Evolutionary conservation across 352 stramenopile genomes (phyloP).

Genomic region (Elongisporangium senticosum): DNA sequence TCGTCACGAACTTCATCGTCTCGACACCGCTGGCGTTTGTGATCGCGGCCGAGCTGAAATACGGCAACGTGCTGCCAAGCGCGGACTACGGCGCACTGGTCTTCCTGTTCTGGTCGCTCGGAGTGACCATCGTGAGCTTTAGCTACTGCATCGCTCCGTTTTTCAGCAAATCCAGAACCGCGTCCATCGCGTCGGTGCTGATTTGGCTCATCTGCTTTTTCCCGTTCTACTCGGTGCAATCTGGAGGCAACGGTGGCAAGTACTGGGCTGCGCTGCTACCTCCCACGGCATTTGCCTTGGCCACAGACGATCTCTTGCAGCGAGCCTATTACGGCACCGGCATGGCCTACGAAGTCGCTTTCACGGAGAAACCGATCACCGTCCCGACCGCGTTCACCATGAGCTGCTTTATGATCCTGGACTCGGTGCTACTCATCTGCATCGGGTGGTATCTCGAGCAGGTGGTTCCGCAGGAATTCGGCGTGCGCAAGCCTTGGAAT

Average conservation of each 20-base stretch:
- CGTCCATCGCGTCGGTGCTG: constrained; percentile 55
- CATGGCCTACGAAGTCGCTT: constrained; percentile 51
- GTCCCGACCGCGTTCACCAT: constrained; percentile 44
- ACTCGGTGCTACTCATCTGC: constrained; percentile 74
- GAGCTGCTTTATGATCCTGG: constrained; percentile 62
- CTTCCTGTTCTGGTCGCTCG: constrained; percentile 60
- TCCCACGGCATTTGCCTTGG: constrained; percentile 62
- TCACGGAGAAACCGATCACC: constrained; percentile 26
- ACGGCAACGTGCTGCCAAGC: constrained; percentile 56
- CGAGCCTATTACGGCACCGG: constrained; percentile 53
- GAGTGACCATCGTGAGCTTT: constrained; percentile 55
- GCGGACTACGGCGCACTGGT: constrained; percentile 55
- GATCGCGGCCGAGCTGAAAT: constrained; percentile 51
- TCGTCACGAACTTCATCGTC: constrained; percentile 38
- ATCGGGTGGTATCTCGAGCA: constrained; percentile 91
- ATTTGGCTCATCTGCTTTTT: constrained; percentile 74
- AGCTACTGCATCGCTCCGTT: constrained; percentile 61
- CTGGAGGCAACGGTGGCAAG: constrained; percentile 22
- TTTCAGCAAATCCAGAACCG: constrained; percentile 64
- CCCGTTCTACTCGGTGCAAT: constrained; percentile 60
- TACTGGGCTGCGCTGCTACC: constrained; percentile 52
- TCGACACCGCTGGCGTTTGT: constrained; percentile 44
- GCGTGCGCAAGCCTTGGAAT: constrained; percentile 84
- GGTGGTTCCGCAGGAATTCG: constrained; percentile 89
- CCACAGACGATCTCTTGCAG: constrained; percentile 51